Evolutionary conservation across 257 asterid genomes (phyloP), one percentile per base, ranked within the genome.

Genomic region (Phtheirospermum japonicum): DNA sequence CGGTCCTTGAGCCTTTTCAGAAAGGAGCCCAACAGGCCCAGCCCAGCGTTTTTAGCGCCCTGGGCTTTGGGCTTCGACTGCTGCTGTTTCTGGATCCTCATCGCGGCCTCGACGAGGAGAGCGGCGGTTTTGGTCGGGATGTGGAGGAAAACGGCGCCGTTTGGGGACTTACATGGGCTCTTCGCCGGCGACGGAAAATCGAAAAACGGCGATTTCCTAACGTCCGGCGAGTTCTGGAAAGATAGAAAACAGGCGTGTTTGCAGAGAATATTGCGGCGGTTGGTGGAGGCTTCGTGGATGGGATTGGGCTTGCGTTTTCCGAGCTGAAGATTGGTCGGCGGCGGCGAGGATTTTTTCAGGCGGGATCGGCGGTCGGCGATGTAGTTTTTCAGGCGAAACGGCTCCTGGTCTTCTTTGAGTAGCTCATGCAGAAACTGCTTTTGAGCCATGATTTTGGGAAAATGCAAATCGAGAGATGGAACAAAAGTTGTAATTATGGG

Each of bases 331-430:
- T 69, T 10, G 31, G 78, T 36, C 45, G 67, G 36, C 20, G 76
- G 60, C 28, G 55, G 48, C 9, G 18, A 40, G 13, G 57, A 48
- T 10, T 74, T 75, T 2, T 62, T 82, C 52, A 90, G 53, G 26
- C 72, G 83, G 52, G 76, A 70, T 37, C 77, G 82, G 19, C 71
- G 59, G 26, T 84, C 85, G 2, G 85, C 65, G 31, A 79, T 78
- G 85, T 85, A 79, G 40, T 14, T 66, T 52, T 80, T 76, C 12
- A 91, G 76, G 2, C 73, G 91, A 49, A 90, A 90, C 0, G 95
- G 98, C 28, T 90, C 96, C 58, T 90, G 96, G 58, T 90, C 95
- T 52, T 90, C 85, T 54, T 75, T 66, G 7, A 90, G 75, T 0
- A 90, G 86, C 82, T 87, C 94, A 63, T 81, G 93, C 77, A 90